phyloP scores from a whole-genome alignment of 2,329 filamentous ascomycete genomes.

The Amesomyces nigricolor region DNA sequence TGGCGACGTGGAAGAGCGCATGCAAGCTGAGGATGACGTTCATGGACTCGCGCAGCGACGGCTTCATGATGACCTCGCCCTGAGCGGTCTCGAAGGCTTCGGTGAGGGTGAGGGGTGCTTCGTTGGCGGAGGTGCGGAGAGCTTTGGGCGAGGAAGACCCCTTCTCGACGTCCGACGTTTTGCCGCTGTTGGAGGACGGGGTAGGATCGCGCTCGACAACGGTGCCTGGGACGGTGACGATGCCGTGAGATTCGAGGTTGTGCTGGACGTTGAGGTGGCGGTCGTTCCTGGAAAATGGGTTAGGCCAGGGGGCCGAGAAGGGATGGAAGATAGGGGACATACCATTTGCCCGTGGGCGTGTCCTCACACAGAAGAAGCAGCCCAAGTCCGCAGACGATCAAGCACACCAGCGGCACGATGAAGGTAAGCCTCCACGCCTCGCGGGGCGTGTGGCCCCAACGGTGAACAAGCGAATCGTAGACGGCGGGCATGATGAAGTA shows the following conservation, averaged over 20 bases:
- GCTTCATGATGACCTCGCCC: constrained; percentile 50
- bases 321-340: background rate
- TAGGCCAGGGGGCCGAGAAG: background rate
- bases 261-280: constrained; percentile 55
- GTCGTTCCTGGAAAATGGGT: constrained; percentile 46
- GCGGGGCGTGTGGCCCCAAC: constrained; percentile 51
- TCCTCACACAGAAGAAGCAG: constrained; percentile 73
- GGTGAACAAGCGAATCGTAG: constrained; percentile 48
- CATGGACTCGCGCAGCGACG: constrained; percentile 46
- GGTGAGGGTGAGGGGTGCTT: constrained; percentile 39
- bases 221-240: constrained; percentile 47
- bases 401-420: constrained; percentile 73
- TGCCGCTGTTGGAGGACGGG: constrained; percentile 37
- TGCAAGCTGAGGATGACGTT: constrained; percentile 46
- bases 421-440: constrained; percentile 81
- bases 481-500: constrained; percentile 93
- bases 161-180: constrained; percentile 28
- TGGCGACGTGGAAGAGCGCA: constrained; percentile 48
- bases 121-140: constrained; percentile 34
- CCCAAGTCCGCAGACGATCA: constrained; percentile 56
- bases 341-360: constrained; percentile 71
- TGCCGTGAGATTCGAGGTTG: constrained; percentile 36
- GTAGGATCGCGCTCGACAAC: constrained; percentile 28
- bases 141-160: constrained; percentile 20
- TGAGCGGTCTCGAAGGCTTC: constrained; percentile 41